Percentiles rank a stretch among this genome's conserved stretches.
phyloP scores from a whole-genome alignment of 169 alveolate genomes.

The Cryptosporidium ryanae region DNA sequence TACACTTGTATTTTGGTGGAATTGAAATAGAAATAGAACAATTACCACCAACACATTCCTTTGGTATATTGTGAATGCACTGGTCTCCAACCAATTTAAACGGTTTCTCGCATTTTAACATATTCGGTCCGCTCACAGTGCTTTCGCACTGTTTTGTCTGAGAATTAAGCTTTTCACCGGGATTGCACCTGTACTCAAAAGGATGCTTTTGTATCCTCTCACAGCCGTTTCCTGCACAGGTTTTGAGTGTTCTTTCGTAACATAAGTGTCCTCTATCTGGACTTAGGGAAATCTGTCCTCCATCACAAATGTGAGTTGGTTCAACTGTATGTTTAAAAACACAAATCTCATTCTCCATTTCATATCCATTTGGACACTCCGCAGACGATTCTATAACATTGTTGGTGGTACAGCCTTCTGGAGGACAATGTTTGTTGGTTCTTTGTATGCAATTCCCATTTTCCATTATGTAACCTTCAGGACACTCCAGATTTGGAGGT shows the following conservation, averaged over 20 bases:
- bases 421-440: constrained; percentile 34
- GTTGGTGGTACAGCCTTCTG: constrained; percentile 50
- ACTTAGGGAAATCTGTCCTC: constrained; percentile 12
- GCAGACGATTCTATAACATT: constrained; percentile 10
- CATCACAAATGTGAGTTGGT: constrained; percentile 12
- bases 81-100: constrained; percentile 68
- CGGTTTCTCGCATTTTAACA: constrained; percentile 48
- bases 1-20: constrained; percentile 32
- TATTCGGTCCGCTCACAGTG: constrained; percentile 25
- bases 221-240: constrained; percentile 7
- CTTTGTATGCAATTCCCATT: constrained; percentile 53
- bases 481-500: constrained; percentile 43
- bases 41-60: constrained; percentile 51
- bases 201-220: constrained; percentile 1
- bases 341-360: constrained; percentile 13
- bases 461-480: constrained; percentile 51
- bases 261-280: constrained; percentile 3
- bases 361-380: constrained; percentile 45
- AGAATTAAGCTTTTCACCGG: constrained; percentile 7
- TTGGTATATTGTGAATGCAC: constrained; percentile 50
- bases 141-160: constrained; percentile 31
- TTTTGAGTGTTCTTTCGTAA: constrained; percentile 30
- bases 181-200: constrained; percentile 19
- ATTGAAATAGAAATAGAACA: constrained; percentile 44
- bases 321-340: constrained; percentile 18